These are phyloP conservation scores for Thamnidium elegans DNA, from an alignment of 192 early-diverging fungal species.

Conservation along the genomic window DNA sequence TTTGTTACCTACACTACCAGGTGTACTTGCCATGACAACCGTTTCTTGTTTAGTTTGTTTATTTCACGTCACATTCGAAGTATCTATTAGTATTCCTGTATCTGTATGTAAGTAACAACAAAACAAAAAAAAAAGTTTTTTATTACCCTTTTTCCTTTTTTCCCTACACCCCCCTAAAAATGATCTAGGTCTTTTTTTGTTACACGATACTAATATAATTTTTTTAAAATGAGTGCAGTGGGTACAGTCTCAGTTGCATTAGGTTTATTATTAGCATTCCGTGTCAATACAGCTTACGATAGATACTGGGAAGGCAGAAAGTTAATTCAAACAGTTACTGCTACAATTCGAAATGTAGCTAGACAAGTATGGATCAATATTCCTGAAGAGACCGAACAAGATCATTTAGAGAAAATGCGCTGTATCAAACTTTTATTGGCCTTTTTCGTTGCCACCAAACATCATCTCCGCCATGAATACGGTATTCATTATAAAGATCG, in stretches of 20 bases:
- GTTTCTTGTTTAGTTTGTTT: constrained; percentile 20
- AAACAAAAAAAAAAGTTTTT: background rate
- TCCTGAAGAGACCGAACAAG: constrained; percentile 41
- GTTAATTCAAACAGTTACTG: constrained; percentile 58
- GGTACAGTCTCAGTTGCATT: constrained; percentile 53
- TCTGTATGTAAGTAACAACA: constrained; percentile 19
- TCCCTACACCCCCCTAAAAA: background rate
- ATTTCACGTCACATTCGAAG: constrained; percentile 11
- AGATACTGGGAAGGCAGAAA: constrained; percentile 77
- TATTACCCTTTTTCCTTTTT: background rate
- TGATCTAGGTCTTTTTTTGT: background rate
- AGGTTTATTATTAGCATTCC: constrained; percentile 76
- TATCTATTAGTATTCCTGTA: constrained; percentile 18
- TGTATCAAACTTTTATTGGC: constrained; percentile 53
- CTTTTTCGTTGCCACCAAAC: constrained; percentile 55
- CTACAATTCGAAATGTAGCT: constrained; percentile 65
- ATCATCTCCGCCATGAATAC: constrained; percentile 63
- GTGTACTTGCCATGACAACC: constrained; percentile 20
- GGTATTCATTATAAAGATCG: constrained; percentile 53
- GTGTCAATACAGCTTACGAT: constrained; percentile 76
- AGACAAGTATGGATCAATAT: constrained; percentile 68
- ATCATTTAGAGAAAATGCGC: constrained; percentile 53
- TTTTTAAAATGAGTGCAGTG: constrained; percentile 21
- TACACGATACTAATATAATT: background rate
- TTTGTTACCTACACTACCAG: constrained; percentile 23